Base-by-base conservation (phyloP, 345 rosid species). In the Eucalyptus curtisii region DNA sequence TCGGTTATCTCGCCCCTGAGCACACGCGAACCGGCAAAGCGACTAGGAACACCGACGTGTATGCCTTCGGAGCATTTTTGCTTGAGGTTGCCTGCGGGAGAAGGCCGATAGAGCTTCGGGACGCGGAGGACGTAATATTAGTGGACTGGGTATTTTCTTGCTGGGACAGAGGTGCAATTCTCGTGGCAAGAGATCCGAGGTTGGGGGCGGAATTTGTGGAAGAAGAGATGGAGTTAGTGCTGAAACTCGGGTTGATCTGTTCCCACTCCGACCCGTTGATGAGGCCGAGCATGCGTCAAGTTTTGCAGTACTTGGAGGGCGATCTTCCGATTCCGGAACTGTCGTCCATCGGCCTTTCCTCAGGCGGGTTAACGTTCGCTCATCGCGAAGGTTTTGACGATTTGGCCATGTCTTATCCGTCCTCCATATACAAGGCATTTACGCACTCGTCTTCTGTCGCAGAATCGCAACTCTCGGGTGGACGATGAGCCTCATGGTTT, bases 1-100 rank as follows among this genome's bases (percentile, higher is more conserved):
- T 92, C 19, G 96, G 96, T 3, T 94, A 95, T 85, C 87, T 95
- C 49, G 94, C 95, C 13, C 96, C 94, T 1, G 95, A 95, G 92
- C 89, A 94, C 61, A 71, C 93, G 1, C 87, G 91, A 88, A 93
- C 90, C 16, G 96, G 96, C 31, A 89, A 87, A 48, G 95, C 94
- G 33, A 92, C 91, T 7, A 90, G 92, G 4, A 82, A 87, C 66
- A 91, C 93, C 1, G 96, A 95, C 66, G 91, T 94, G 33, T 95
- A 84, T 87, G 91, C 93, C 13, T 95, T 92, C 42, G 95, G 95
- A 8, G 93, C 90, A 3, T 90, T 93, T 37, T 71, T 93, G 37
- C 95, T 95, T 1, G 97, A 93, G 89, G 92, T 93, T 10, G 94
- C 92, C 49, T 90, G 95, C 8, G 95, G 95, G 44, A 92, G 92